Evolutionary conservation across 306 rosid genomes (phyloP), one percentile per base, ranked within the genome.

Genomic region (Cucumis melo): DNA sequence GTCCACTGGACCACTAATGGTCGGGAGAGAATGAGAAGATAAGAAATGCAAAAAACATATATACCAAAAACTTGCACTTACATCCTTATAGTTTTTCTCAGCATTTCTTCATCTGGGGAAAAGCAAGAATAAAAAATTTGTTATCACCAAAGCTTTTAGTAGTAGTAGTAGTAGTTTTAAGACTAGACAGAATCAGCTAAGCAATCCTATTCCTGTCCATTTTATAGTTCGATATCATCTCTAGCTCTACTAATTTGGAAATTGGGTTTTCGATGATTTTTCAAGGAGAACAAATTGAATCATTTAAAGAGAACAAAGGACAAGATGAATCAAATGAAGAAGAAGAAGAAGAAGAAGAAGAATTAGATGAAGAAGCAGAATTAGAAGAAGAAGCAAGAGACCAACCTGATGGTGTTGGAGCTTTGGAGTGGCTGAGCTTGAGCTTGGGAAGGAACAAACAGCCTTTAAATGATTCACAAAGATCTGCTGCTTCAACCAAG

Each of bases 381-480:
- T 32, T 32, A 32, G 36, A 32, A 32, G 36, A 32, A 32, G 79
- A 82, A 51, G 86, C 66, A 79, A 84, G 78, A 29, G 62, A 74
- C 16, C 82, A 80, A 53, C 76, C 59, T 72, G 79, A 78, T 14
- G 83, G 85, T 48, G 80, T 78, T 24, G 86, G 73, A 72, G 88
- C 77, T 53, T 73, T 73, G 77, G 77, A 87, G 87, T 92, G 99
- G 99, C 86, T 92, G 83, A 87, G 84, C 83, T 88, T 95, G 86
- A 87, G 93, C 79, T 79, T 92, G 75, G 93, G 91, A 29, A 78
- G 90, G 61, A 86, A 80, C 78, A 65, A 80, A 78, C 78, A 83
- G 80, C 70, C 88, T 77, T 78, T 87, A 78, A 68, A 74, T 64
- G 92, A 76, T 62, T 83, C 79, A 85, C 75, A 55, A 79, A 51